Base-by-base conservation (phyloP, 2,329 filamentous ascomycete species). In the Sclerotiophoma versabilis region DNA sequence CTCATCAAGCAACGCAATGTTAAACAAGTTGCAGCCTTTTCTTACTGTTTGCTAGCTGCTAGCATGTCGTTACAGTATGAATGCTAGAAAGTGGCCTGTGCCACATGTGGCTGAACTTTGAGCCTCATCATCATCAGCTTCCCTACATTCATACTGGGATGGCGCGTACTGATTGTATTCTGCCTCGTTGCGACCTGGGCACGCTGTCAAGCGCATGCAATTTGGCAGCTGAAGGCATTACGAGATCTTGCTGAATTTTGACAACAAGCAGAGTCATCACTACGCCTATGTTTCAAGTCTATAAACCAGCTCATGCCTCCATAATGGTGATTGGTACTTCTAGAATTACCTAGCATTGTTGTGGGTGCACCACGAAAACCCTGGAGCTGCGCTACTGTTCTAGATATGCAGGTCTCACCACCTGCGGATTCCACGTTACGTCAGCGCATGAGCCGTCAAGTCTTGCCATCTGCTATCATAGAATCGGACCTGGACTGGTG, bases 361-460 rank as follows among this genome's bases (percentile, higher is more conserved):
- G 19, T 54, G 45, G 51, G 45, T 37, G 51, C 39, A 45, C 26
- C n/a, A 46, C 51, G 45, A 49, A 32, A 49, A 54, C 19, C 15
- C 34, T 6, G 20, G 8, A 49, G 39, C 34, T 41, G 44, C 14
- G 27, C 27, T 41, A 27, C 36, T n/a, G 23, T 30, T 39, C 34
- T 45, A 27, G 39, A 34, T 22, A 45, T 36, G 51, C 45, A 54
- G 22, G 45, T 54, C 45, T 54, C 34, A 54, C 51, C 14, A 12
- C 27, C 33, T 23, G 41, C 17, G 29, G 26, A 22, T 45, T 30
- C 34, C 45, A 45, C 38, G 44, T 41, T 36, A 15, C 27, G 38
- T 49, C 45, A 32, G 37, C 27, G 7, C 20, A 32, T 5, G 20
- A 26, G 39, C 33, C 39, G 23, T 11, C 33, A 19, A 15, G 12